These are phyloP conservation scores for Blastobotrys persicus DNA, from an alignment of 1,139 yeast genomes.

Conservation along the genomic window DNA sequence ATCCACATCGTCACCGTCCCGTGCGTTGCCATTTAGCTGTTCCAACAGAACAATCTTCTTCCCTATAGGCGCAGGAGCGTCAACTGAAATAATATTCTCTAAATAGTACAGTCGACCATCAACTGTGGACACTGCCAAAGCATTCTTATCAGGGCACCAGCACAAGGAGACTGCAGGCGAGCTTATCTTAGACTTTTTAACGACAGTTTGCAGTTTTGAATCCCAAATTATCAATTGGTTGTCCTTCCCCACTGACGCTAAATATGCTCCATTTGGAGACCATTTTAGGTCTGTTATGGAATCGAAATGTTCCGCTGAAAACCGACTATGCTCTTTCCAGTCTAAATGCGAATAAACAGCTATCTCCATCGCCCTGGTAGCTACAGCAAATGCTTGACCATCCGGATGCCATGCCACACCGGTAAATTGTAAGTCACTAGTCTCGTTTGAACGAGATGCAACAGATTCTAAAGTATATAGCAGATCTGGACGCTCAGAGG, in stretches of 20 bases:
- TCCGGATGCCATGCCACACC: slow-evolving; percentile 59
- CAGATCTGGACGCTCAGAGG: slow-evolving; percentile 41
- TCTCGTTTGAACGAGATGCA: slow-evolving; percentile 35
- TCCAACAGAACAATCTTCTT: slow-evolving; percentile 8
- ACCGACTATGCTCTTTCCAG: slow-evolving; percentile 20
- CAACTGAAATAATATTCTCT: slow-evolving; percentile 8
- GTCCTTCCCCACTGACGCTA: slow-evolving; percentile 55
- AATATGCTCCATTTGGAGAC: slow-evolving; percentile 57
- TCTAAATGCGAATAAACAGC: slow-evolving; percentile 34
- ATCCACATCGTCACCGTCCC: slow-evolving; percentile 10
- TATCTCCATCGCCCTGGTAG: slow-evolving; percentile 42
- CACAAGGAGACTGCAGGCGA: slow-evolving; percentile 20
- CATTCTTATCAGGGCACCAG: slow-evolving; percentile 41
- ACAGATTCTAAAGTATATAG: slow-evolving; percentile 45
- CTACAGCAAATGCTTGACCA: slow-evolving; percentile 63
- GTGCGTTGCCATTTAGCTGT: background rate
- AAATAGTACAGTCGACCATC: slow-evolving; percentile 37
- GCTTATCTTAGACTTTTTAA: background rate
- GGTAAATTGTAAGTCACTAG: slow-evolving; percentile 40
- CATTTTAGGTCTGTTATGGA: slow-evolving; percentile 53
- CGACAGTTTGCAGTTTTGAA: slow-evolving; percentile 17
- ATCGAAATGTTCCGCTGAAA: slow-evolving; percentile 10
- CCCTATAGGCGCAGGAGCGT: slow-evolving; percentile 8
- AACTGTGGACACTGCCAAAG: slow-evolving; percentile 34
- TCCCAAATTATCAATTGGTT: slow-evolving; percentile 60